These are phyloP conservation scores for Blumeria hordei DNA, from an alignment of 2,329 filamentous ascomycete genomes.

Conservation along the genomic window DNA sequence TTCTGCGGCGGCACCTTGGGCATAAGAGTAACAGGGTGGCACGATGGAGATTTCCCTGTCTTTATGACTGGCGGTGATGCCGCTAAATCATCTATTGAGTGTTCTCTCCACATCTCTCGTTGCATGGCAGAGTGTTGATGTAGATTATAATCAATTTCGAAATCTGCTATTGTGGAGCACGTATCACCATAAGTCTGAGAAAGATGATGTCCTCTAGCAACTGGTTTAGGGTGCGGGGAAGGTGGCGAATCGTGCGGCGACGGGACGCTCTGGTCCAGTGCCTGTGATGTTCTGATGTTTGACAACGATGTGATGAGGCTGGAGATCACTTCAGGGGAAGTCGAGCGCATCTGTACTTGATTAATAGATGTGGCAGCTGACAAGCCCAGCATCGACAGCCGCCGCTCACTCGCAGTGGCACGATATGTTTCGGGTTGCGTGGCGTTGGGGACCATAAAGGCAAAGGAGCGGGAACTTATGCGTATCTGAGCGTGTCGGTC, in stretches of 20 bases:
- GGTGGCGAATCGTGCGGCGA: constrained; percentile 15
- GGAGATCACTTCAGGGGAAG: constrained; percentile 43
- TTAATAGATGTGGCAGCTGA: constrained; percentile 8
- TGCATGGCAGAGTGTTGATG: constrained; percentile 26
- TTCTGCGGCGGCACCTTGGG: constrained; percentile 27
- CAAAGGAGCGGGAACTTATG: too few species aligned
- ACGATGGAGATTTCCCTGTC: constrained; percentile 60
- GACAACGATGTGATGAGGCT: constrained; percentile 45
- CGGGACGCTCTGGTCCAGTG: constrained; percentile 34
- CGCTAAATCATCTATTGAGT: constrained; percentile 32
- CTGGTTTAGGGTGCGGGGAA: constrained; percentile 11
- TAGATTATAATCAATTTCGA: constrained; percentile 51
- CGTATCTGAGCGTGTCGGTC: too few species aligned
- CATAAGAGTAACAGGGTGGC: constrained; percentile 41
- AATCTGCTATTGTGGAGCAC: constrained; percentile 19
- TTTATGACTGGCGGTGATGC: constrained; percentile 48
- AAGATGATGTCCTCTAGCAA: constrained; percentile 6
- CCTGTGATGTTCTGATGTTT: constrained; percentile 38
- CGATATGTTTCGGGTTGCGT: neutral
- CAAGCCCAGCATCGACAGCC: constrained; percentile 12
- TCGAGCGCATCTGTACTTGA: constrained; percentile 14
- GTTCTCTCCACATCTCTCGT: constrained; percentile 24
- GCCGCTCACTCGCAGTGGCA: constrained; percentile 3
- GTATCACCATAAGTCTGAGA: constrained; percentile 7
- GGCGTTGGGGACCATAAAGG: too few species aligned